Evolutionary conservation across 228 moss, liverwort and hornwort species (phyloP), one percentile per base, ranked within the genome.

Genomic region (Sphagnum fallax): DNA sequence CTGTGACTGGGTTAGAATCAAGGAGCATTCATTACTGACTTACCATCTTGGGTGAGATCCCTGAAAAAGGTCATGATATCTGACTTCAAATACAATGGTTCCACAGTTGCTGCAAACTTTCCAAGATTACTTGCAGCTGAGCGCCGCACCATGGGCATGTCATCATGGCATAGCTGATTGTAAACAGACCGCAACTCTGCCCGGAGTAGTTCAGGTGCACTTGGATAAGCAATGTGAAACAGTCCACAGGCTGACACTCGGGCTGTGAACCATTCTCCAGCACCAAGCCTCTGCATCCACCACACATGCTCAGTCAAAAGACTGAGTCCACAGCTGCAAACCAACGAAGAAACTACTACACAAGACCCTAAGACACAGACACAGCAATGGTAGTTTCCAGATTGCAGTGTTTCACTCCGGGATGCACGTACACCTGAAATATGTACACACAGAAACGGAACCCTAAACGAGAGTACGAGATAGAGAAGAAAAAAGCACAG

Each of bases 81-180:
- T 14, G 90, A 69, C 84, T 98, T 98, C 62, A 98, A 77, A 72
- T 93, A 89, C 66, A 79, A 77, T n/a, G 97, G 79, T 76, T 98
- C 97, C 52, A 98, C 93, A 16, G 91, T 93, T 61, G 91, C 90
- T 65, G 93, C 97, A 79, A 98, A 93, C 79, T 98, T 98, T 64
- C 97, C 97, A 73, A 98, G 88, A 79, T 93, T 98, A 71, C 90
- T 68, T 50, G 93, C 97, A 75, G 96, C 93, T 70, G 97, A 98
- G 74, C 97, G 82, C 66, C 97, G 91, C 71, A 98, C 97, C 97
- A 93, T 91, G 52, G 97, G 97, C 97, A 98, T 98, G 66, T 98
- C 97, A 75, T 98, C 97, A 64, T 93, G 97, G 75, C 97, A 98
- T 32, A 93, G 88, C 76, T 85, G 87, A 65, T 93, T 98, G 83